Evolutionary conservation across 1,284 basidiomycete genomes (phyloP), one percentile per base, ranked within the genome.

Genomic region (Tilletia walkeri): DNA sequence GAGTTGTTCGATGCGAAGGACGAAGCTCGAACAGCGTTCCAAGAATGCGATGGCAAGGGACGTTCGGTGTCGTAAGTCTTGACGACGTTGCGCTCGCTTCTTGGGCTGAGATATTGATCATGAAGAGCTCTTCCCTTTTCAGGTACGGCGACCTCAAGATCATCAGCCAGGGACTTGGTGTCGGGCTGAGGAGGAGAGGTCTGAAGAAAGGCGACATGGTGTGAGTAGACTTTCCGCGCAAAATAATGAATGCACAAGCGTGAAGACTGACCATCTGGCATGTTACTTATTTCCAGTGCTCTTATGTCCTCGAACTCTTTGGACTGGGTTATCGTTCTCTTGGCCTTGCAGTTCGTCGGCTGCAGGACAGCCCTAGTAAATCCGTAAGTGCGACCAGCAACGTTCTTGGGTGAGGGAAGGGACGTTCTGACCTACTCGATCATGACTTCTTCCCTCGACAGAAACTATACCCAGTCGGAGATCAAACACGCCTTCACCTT

Each of bases 191-290:
- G 54, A n/a, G 54, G 5, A 4, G 24, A 34, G 54, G 54, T 34
- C 54, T 56, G 3, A 20, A 34, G 54, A 20, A 56, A 56, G 54
- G 54, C 54, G 54, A 56, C 54, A 56, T 56, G 54, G 54, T 56
- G 54, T 56, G 34, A 56, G 54, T 56, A 30, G 24, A 30, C 24
- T 30, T 30, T 30, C 24, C 24, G 24, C 24, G 24, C 24, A 30
- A 30, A 30, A 30, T 30, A 30, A 30, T 30, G 24, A 30, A 30
- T 30, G 24, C 24, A 30, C 2, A 30, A 30, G 24, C 24, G 24
- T 30, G 24, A 1, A 2, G 1, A 2, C 24, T 30, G 24, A 30
- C 24, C 24, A 30, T 24, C 30, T 53, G 48, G 48, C 48, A 2
- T 49, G 1, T 49, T 30, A 30, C 48, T 53, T 53, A 18, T 34